Base-by-base conservation (phyloP, 1,139 yeast species). In the Kurtzmaniella quercitrusa region DNA sequence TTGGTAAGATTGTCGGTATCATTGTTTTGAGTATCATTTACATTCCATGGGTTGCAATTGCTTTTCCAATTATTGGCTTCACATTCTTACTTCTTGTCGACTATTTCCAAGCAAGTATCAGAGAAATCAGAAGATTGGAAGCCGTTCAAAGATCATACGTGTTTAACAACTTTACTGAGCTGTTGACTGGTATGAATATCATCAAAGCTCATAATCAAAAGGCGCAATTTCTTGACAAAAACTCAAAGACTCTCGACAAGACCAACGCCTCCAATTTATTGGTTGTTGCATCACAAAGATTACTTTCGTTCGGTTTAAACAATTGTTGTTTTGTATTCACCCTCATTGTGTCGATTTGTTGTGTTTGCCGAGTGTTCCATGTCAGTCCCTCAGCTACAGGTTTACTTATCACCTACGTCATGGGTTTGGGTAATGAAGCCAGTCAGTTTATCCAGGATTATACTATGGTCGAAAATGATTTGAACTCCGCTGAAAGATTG, bases 401-500 rank as follows among this genome's bases (percentile, higher is more conserved):
- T 46, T 66, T 73, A 46, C 62, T 73, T 48, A 55, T 70, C 45
- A 65, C 63, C 52, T 72, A 71, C 56, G 74, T 70, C 18, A 63
- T 72, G 45, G 75, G 69, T 53, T 66, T 72, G 49, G 75, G 70
- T 40, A 75, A 74, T 15, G 59, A 68, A 47, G 63, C 71, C 45
- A 65, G 75, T 5, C 65, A 71, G 50, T 62, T 72, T 5, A 61
- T 72, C 17, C 62, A 76, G 51, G 58, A 75, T 43, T 66, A 65
- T 69, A 73, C 77, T 14, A 70, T 66, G 52, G 75, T 70, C 42
- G 77, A 73, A 50, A 70, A 64, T 47, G 75, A 70, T 52, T 70
- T 73, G 77, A 71, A 72, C 51, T 66, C 75, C 1, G 75, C 68
- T 19, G 77, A 73, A 53, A 63, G 77, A 57, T 59, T 72, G 44